These are phyloP conservation scores for Nicotiana noctiflora DNA, from an alignment of 257 asterid species.

Conservation along the genomic window DNA sequence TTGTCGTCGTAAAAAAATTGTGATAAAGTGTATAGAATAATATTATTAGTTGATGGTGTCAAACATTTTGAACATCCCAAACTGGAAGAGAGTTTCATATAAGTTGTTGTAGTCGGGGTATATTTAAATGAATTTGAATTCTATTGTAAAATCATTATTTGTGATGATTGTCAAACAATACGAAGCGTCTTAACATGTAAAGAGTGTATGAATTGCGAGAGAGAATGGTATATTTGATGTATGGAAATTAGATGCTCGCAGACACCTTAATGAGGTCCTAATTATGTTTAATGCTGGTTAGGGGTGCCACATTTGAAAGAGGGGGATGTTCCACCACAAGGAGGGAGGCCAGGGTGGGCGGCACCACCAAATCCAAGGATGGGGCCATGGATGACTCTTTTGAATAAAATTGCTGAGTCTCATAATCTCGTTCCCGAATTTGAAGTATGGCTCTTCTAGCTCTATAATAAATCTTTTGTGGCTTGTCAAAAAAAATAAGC, in stretches of 20 bases:
- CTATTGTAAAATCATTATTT: background rate
- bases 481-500: no score
- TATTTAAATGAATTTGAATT: background rate
- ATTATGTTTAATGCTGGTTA: conserved; percentile 18
- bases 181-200: background rate
- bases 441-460: no score
- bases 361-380: conserved; percentile 92
- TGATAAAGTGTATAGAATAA: background rate
- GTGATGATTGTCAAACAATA: background rate
- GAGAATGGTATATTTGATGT: background rate
- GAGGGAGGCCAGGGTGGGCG: conserved; percentile 91
- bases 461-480: no score
- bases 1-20: background rate
- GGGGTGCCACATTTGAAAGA: conserved; percentile 89
- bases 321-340: conserved; percentile 81
- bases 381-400: conserved; percentile 72
- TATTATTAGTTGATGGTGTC: background rate
- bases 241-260: background rate
- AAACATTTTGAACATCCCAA: background rate
- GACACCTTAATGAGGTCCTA: background rate
- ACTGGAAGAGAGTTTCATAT: background rate
- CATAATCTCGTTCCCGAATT: conserved; percentile 83
- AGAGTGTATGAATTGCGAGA: background rate
- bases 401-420: conserved; percentile 72
- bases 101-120: background rate